Evolutionary conservation across 2,329 filamentous ascomycete genomes (phyloP), one percentile per base, ranked within the genome.

Genomic region (Ploettnerulaceae sp.): DNA sequence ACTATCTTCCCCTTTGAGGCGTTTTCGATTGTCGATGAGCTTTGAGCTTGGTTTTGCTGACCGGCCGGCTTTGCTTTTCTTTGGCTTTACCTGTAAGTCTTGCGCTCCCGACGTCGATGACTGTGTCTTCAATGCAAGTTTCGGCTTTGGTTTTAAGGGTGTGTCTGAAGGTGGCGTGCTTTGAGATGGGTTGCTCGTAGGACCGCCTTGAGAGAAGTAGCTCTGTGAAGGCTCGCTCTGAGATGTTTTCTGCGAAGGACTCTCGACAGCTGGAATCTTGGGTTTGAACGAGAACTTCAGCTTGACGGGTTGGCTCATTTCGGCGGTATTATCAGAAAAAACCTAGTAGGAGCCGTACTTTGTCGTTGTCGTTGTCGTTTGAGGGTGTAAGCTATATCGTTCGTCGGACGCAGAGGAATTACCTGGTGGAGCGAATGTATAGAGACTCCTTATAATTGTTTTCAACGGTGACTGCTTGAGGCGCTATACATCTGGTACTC

Each of bases 21-120:
- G 75, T 67, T 84, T 84, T 42, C 60, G 56, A 24, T 81, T 82
- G 51, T 77, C 74, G 41, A 75, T 64, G 37, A 76, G 64, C 57
- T 78, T 79, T 38, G 75, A 71, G 7, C 75, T 79, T 5, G 80
- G 79, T 55, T 80, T 83, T 11, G 76, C 69, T 20, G 76, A 70
- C 34, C 79, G 68, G 9, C 77, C 79, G 11, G 78, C 75, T 59
- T 84, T 83, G 2, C 77, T 81, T 61, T 75, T 81, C 29, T 57
- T 64, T 22, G 51, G 54, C 47, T 47, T 56, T 22, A 34, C 15
- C 5, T 32, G 17, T 17, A 35, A 31, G 15, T 15, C 26, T n/a
- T 36, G 14, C 7, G 42, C 34, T 4, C 39, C 25, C 38, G 52
- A 41, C 29, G 45, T 48, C 11, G 41, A 31, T 11, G 45, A 28